phyloP scores from a whole-genome alignment of 495 filamentous ascomycete genomes.

The Hypoxylon perforatum region DNA sequence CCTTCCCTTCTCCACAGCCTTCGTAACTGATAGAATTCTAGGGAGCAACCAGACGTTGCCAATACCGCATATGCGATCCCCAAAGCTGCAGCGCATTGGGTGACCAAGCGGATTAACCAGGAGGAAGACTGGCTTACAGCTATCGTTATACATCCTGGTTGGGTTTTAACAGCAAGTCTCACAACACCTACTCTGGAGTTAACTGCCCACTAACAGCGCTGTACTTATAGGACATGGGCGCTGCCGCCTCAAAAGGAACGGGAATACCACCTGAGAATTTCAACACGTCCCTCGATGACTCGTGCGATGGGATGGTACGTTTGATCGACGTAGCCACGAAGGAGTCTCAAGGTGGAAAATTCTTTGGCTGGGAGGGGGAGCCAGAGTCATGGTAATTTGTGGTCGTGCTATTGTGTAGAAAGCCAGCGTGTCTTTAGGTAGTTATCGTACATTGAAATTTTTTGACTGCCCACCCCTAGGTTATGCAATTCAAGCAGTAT shows the following conservation, averaged over 20 bases:
- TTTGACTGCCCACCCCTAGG: too few species aligned
- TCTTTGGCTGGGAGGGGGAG: conserved; percentile 41
- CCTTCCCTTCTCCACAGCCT: background rate
- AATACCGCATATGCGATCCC: conserved; percentile 53
- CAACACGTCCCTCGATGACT: conserved; percentile 34
- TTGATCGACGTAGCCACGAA: conserved; percentile 47
- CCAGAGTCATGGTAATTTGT: conserved; percentile 21
- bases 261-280: too few species aligned
- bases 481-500: too few species aligned
- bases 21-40: conserved; percentile 22
- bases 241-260: too few species aligned
- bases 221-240: too few species aligned
- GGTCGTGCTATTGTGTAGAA: background rate
- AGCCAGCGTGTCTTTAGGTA: background rate
- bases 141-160: conserved; percentile 49
- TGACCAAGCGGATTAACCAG: conserved; percentile 48
- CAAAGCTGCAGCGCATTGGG: conserved; percentile 55
- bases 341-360: conserved; percentile 46
- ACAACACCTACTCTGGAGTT: too few species aligned
- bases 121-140: conserved; percentile 53
- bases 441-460: background rate
- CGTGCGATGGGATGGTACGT: conserved; percentile 42
- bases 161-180: background rate
- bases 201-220: too few species aligned
- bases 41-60: conserved; percentile 39